Conservation (phyloP, 2,329 filamentous ascomycete species). For the Hawksworthiomyces lignivorus region DNA sequence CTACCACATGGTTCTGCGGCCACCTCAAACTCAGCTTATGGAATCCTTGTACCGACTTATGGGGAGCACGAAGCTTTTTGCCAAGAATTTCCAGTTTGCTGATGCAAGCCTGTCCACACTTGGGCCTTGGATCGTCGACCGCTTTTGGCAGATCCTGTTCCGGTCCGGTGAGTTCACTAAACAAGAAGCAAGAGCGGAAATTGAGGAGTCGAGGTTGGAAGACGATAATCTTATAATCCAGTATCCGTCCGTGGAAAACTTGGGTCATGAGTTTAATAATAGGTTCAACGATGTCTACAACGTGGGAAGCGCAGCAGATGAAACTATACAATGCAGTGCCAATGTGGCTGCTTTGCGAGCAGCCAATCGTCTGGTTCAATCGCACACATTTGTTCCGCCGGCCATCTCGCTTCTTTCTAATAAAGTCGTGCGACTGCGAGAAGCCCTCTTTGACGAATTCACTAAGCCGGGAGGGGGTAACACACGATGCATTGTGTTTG, state of each 20-base stretch:
- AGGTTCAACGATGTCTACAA: no score
- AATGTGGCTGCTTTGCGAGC: slow-evolving; percentile 47
- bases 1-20: slow-evolving; percentile 37
- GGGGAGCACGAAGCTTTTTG: slow-evolving; percentile 37
- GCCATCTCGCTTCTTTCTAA: slow-evolving; percentile 48
- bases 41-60: slow-evolving; percentile 41
- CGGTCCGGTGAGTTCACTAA: slow-evolving; percentile 54
- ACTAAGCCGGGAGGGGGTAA: slow-evolving; percentile 46
- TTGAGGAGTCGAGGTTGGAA: slow-evolving; percentile 13
- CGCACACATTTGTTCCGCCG: slow-evolving; percentile 36
- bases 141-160: slow-evolving; percentile 67
- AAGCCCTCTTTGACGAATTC: slow-evolving; percentile 58
- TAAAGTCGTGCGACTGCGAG: slow-evolving; percentile 59
- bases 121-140: slow-evolving; percentile 78
- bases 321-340: slow-evolving; percentile 5
- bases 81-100: slow-evolving; percentile 51
- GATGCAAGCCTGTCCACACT: slow-evolving; percentile 55
- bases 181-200: slow-evolving; percentile 47
- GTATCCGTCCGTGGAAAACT: no score
- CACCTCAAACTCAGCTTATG: slow-evolving; percentile 59
- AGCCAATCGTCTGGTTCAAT: slow-evolving; percentile 48
- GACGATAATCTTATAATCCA: no score
- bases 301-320: no score
- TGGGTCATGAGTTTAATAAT: no score
- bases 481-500: slow-evolving; percentile 72